phyloP scores from a whole-genome alignment of 176 grass and related monocot species.

The Phoenix roebelenii region DNA sequence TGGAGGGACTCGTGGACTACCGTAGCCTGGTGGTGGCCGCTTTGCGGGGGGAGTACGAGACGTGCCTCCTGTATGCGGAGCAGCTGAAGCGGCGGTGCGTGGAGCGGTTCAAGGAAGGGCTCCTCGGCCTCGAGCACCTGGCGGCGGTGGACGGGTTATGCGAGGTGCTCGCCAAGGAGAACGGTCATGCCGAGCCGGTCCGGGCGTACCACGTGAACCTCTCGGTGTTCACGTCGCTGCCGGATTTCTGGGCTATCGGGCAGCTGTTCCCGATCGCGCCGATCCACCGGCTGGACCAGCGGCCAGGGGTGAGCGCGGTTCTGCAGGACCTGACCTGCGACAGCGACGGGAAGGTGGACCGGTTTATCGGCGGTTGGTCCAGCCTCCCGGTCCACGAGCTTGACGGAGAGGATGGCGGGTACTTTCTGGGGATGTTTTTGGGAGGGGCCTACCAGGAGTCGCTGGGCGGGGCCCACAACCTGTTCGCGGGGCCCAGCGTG shows the following conservation, averaged over 20 bases:
- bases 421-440: conserved; percentile 97
- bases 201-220: conserved; percentile 6
- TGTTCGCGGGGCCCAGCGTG: conserved; percentile 87
- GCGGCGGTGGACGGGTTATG: conserved; percentile 12
- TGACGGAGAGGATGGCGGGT: background rate
- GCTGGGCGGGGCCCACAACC: conserved; percentile 82
- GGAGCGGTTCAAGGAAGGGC: conserved; percentile 4
- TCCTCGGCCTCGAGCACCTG: conserved; percentile 8
- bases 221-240: conserved; percentile 12
- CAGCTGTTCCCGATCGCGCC: conserved; percentile 16
- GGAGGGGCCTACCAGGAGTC: conserved; percentile 98
- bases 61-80: conserved; percentile 1
- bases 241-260: conserved; percentile 13
- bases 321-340: conserved; percentile 14
- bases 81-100: conserved; percentile 14
- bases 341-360: conserved; percentile 15
- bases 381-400: conserved; percentile 12
- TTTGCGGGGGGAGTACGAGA: conserved; percentile 2
- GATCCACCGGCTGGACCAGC: conserved; percentile 14
- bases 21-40: background rate
- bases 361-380: conserved; percentile 4
- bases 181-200: background rate
- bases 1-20: conserved; percentile 7
- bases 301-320: background rate
- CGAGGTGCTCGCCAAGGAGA: conserved; percentile 5